Percentiles rank a stretch among this genome's conserved stretches.
Conservation (phyloP, 768 basidiomycete genomes). For the Suillus weaverae region DNA sequence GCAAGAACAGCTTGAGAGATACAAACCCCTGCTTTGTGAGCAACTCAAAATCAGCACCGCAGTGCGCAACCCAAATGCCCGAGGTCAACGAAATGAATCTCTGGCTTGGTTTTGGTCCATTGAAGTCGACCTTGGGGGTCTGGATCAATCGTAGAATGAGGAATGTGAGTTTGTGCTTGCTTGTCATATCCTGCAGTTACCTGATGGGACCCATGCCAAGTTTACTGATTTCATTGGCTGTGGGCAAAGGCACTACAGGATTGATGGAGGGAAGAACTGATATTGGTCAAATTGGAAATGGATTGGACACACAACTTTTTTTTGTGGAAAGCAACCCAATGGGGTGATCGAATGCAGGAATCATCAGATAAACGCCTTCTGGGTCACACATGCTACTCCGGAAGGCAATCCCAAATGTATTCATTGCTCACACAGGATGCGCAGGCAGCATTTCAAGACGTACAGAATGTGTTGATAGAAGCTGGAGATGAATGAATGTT, state of each 20-base stretch:
- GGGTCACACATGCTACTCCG: not conserved
- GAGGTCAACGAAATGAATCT: no score
- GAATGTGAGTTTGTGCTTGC: no score
- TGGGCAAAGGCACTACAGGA: conserved; percentile 4
- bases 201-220: not conserved
- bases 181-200: no score
- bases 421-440: not conserved
- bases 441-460: not conserved
- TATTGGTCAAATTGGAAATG: not conserved
- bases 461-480: not conserved
- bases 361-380: not conserved
- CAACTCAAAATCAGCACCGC: no score
- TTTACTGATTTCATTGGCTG: conserved; percentile 11
- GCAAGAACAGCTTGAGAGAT: no score
- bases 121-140: no score
- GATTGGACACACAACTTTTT: not conserved
- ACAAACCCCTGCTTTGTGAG: no score
- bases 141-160: no score
- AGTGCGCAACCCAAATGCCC: no score
- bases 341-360: not conserved
- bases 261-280: conserved; percentile 9
- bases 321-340: not conserved
- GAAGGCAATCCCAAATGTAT: not conserved
- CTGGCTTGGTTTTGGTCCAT: no score
- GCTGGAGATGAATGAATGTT: not conserved